Evolutionary conservation across 768 basidiomycete species (phyloP).

Genomic region (Tylopilus vinaceipallidus): DNA sequence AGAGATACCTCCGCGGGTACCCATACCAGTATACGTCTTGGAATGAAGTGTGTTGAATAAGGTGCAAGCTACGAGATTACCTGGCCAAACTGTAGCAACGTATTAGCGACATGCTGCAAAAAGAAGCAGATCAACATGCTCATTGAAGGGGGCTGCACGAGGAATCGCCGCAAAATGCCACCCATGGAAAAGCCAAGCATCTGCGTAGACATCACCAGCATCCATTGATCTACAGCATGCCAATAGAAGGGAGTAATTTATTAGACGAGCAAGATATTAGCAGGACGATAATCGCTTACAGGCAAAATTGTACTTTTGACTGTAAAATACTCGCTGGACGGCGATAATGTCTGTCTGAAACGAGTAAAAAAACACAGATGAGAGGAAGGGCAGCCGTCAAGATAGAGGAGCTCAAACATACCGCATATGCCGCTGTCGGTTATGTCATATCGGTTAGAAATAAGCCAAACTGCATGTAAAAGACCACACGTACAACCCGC

Average conservation of each 20-base stretch:
- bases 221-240: conserved; percentile 47
- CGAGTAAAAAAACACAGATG: neutral
- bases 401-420: conserved; percentile 4
- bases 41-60: conserved; percentile 75
- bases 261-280: no score
- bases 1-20: conserved; percentile 44
- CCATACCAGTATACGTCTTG: conserved; percentile 43
- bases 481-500: conserved; percentile 19
- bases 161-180: conserved; percentile 57
- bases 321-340: conserved; percentile 70
- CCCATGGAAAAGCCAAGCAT: conserved; percentile 64
- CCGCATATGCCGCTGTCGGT: conserved; percentile 46
- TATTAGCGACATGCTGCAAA: neutral
- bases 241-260: no score
- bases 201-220: conserved; percentile 70
- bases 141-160: conserved; percentile 65
- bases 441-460: conserved; percentile 3
- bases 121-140: conserved; percentile 35
- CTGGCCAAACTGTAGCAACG: conserved; percentile 61
- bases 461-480: neutral
- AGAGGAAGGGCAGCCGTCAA: neutral
- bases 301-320: conserved; percentile 51
- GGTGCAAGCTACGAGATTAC: conserved; percentile 65
- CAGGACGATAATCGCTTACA: conserved; percentile 32
- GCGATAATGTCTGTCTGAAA: conserved; percentile 64